Percentiles rank a stretch among this genome's conserved stretches.
phyloP scores from a whole-genome alignment of 768 basidiomycete species.

The Glaciozyma martinii region DNA sequence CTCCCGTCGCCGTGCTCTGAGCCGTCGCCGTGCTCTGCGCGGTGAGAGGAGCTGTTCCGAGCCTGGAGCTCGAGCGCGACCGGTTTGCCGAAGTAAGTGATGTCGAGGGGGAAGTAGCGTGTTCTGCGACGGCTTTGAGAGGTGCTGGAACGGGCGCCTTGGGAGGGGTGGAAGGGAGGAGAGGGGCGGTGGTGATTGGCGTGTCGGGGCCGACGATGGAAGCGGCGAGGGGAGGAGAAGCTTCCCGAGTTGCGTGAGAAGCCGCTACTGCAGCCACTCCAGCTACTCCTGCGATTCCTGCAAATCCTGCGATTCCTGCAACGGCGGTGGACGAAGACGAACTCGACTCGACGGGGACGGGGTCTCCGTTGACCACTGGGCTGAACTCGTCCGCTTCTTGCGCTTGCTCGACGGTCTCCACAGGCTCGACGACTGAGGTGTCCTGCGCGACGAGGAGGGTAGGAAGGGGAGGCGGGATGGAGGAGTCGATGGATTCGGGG shows the following conservation, averaged over 20 bases:
- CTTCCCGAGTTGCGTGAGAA: not conserved
- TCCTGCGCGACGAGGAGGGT: not conserved
- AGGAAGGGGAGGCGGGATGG: not conserved
- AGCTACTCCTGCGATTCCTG: not conserved
- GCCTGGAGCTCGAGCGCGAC: slow-evolving; percentile 14
- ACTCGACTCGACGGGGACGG: not conserved
- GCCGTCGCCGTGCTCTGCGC: not conserved
- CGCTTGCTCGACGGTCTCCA: not conserved
- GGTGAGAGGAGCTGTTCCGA: slow-evolving; percentile 4
- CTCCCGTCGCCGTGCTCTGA: not conserved
- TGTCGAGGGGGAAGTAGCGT: slow-evolving; percentile 2
- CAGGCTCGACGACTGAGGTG: not conserved
- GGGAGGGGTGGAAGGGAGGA: not conserved
- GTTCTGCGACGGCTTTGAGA: too few relatives aligned
- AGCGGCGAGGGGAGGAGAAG: not conserved
- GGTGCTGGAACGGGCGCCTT: not conserved
- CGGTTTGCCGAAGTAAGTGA: slow-evolving; percentile 6
- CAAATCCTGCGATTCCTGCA: not conserved
- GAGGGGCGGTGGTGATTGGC: not conserved
- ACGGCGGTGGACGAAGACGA: not conserved
- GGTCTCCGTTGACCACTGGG: not conserved
- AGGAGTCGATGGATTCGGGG: slow-evolving; percentile 24
- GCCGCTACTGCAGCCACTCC: not conserved
- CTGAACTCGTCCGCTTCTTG: not conserved
- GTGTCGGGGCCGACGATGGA: not conserved